Base-by-base conservation (phyloP, 2,329 filamentous ascomycete genomes). In the Moelleriella libera region DNA sequence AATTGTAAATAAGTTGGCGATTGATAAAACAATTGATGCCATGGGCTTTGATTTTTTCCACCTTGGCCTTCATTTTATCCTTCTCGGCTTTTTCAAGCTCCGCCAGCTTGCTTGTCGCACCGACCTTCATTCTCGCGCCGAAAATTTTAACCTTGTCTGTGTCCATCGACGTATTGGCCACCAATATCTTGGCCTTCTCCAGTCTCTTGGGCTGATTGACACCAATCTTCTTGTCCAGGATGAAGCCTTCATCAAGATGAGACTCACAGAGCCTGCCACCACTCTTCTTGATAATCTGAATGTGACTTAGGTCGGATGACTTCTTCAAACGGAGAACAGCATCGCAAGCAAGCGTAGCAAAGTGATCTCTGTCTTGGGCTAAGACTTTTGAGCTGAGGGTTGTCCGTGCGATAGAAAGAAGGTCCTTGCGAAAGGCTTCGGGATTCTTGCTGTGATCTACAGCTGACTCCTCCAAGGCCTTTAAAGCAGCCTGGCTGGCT, bases 131-230 rank as follows among this genome's bases (percentile, higher is more conserved):
- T 50, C 90, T 81, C 12, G 92, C 92, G 53, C 92, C 92, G 59
- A 98, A 98, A 60, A 98, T 97, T 78, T 98, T 98, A 72, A 98
- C 87, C 76, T 98, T 98, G 71, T 98, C 92, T 37, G 92, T 98
- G 68, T 98, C 92, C 92, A 98, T 98, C 10, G 89, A 85, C 8
- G 92, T 98, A 71, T 98, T 98, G 53, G 92, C 92, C 28, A 98
- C 86, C 48, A 98, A 70, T 55, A 98, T 98, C 74, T 97, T 98
- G 55, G 90, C 92, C 65, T 98, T 97, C 67, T 97, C 90, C 60
- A 98, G 74, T 50, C 88, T 78, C 76, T 97, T 97, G 47, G 92
- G 92, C 68, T 98, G 92, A 73, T 97, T 97, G 49, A 97, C 90
- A 56, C 92, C 92, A 55, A 98, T 95, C 72, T 90, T 94, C 78